These are phyloP conservation scores for Lentinus polychrous DNA, from an alignment of 1,284 basidiomycete species.

Conservation along the genomic window DNA sequence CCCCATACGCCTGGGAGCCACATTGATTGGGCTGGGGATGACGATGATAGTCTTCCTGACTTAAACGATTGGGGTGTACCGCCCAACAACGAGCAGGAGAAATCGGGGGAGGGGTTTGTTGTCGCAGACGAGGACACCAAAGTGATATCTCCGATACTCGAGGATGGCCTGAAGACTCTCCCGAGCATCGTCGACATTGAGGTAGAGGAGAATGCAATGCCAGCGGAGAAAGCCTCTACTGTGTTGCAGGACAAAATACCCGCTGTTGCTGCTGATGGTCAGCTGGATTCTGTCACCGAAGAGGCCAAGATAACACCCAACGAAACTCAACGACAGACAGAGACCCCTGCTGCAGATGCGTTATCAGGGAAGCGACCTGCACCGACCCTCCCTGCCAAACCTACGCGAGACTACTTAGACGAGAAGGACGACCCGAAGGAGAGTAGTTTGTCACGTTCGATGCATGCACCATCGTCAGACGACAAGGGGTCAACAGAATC, in stretches of 20 bases:
- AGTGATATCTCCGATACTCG: slow-evolving; percentile 62
- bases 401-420: neutral
- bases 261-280: too few relatives aligned
- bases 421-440: neutral
- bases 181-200: slow-evolving; percentile 34
- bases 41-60: slow-evolving; percentile 75
- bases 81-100: slow-evolving; percentile 23
- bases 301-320: too few relatives aligned
- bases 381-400: neutral
- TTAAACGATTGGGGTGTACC: slow-evolving; percentile 75
- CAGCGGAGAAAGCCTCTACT: too few relatives aligned
- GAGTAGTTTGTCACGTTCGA: neutral
- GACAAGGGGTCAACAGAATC: neutral
- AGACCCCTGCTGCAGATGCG: too few relatives aligned
- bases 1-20: slow-evolving; percentile 70
- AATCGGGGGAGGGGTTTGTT: slow-evolving; percentile 12
- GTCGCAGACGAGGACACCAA: slow-evolving; percentile 17
- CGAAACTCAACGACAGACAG: too few relatives aligned
- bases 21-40: slow-evolving; percentile 80
- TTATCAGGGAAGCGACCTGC: neutral
- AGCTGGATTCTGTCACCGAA: too few relatives aligned
- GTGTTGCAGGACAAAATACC: too few relatives aligned
- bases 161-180: slow-evolving; percentile 57
- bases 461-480: slow-evolving; percentile 8
- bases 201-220: slow-evolving; percentile 1